Percentiles rank a stretch among this genome's conserved stretches.
phyloP scores from a whole-genome alignment of 2,329 filamentous ascomycete species.

The Cercospora janseana region DNA sequence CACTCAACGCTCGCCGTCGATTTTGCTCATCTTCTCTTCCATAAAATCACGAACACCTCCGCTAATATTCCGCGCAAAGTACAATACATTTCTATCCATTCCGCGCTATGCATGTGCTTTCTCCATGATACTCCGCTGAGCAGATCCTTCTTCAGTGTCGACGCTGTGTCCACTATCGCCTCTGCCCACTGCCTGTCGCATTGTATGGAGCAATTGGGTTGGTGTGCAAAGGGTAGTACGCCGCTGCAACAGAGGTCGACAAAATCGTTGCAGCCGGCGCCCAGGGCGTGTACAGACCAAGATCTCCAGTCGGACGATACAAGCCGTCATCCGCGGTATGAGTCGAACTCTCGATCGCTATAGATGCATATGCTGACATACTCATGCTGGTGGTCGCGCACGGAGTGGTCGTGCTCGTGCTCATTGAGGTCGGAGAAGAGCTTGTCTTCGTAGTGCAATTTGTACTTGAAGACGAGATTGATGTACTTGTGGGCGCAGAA shows the following conservation, averaged over 20 bases:
- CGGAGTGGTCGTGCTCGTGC: background rate
- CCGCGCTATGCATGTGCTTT: background rate
- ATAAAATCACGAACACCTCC: background rate
- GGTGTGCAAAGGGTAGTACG: too few relatives aligned
- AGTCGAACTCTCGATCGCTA: constrained; percentile 1
- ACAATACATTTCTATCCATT: background rate
- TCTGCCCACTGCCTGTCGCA: too few relatives aligned
- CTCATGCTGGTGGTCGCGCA: background rate
- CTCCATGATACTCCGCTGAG: too few relatives aligned
- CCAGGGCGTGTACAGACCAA: background rate
- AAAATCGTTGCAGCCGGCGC: background rate
- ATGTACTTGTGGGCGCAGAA: background rate
- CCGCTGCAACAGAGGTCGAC: constrained; percentile 2
- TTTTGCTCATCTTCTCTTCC: background rate
- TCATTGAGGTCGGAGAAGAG: background rate
- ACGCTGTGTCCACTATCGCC: too few relatives aligned
- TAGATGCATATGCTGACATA: constrained; percentile 6
- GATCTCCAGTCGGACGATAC: constrained; percentile 3
- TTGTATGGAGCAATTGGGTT: too few relatives aligned
- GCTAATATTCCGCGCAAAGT: background rate
- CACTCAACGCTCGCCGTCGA: background rate
- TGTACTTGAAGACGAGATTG: background rate
- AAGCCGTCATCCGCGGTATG: constrained; percentile 8
- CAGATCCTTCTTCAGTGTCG: too few relatives aligned
- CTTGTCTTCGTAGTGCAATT: constrained; percentile 1